Evolutionary conservation across 1,139 yeast genomes (phyloP).

Genomic region (Scheffersomyces stambukii): DNA sequence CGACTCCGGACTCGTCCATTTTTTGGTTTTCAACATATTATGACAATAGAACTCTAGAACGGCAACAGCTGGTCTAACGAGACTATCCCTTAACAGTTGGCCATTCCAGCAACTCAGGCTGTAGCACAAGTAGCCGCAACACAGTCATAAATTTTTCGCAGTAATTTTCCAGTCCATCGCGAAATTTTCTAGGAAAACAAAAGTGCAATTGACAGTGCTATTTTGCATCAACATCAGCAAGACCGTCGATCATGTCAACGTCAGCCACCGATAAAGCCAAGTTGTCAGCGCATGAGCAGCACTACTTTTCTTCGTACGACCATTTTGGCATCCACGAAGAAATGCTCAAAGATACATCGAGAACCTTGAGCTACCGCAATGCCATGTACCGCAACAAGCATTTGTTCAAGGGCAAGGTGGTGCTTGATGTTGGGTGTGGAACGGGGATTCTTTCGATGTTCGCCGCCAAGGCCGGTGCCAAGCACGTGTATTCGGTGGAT

Average conservation of each 20-base stretch:
- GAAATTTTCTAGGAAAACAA: too few species aligned
- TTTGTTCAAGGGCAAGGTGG: constrained; percentile 87
- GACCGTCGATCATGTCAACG: too few species aligned
- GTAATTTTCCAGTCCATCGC: too few species aligned
- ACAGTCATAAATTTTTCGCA: too few species aligned
- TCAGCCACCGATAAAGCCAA: constrained; percentile 52
- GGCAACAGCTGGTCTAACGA: too few species aligned
- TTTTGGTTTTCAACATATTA: constrained; percentile 18
- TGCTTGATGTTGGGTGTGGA: constrained; percentile 98
- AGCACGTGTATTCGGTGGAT: constrained; percentile 94
- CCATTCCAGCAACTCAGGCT: too few species aligned
- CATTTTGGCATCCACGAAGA: constrained; percentile 98
- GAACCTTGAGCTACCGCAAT: constrained; percentile 88
- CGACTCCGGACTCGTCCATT: constrained; percentile 87
- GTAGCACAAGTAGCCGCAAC: too few species aligned
- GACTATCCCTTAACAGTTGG: too few species aligned
- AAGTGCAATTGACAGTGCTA: too few species aligned
- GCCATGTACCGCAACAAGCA: constrained; percentile 91
- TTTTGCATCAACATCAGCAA: too few species aligned
- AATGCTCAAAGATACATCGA: constrained; percentile 93
- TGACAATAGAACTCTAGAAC: too few species aligned
- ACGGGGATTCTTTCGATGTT: constrained; percentile 97
- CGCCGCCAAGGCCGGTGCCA: constrained; percentile 98
- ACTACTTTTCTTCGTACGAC: constrained; percentile 91
- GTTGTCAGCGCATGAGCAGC: constrained; percentile 73